Conservation (phyloP, 2,329 filamentous ascomycete species). For the Polytolypa hystricis region DNA sequence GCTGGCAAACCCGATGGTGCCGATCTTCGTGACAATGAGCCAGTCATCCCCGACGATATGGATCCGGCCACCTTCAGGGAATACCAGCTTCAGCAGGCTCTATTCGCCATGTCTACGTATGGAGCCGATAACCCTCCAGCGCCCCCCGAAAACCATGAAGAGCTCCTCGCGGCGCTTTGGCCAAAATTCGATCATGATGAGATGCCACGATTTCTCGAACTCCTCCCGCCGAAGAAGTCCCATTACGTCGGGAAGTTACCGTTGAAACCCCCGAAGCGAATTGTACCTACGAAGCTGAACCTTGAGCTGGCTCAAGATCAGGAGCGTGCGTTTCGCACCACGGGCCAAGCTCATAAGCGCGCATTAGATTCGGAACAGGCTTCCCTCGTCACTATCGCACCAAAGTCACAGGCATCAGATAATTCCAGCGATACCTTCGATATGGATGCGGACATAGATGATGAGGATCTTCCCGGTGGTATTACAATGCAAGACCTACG, state of each 20-base stretch:
- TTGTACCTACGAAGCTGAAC: constrained; percentile 77
- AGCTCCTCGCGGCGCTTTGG: constrained; percentile 68
- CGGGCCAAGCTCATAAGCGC: constrained; percentile 47
- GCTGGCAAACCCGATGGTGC: constrained; percentile 5
- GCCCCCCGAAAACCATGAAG: constrained; percentile 60
- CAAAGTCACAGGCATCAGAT: constrained; percentile 38
- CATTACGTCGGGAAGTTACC: constrained; percentile 70
- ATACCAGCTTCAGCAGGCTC: constrained; percentile 35
- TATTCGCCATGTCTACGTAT: constrained; percentile 36
- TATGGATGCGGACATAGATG: constrained; percentile 45
- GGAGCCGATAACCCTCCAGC: constrained; percentile 53
- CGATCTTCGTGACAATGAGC: constrained; percentile 16
- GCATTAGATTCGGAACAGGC: constrained; percentile 44
- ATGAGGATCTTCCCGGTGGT: constrained; percentile 55
- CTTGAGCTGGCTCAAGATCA: constrained; percentile 79
- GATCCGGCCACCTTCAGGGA: constrained; percentile 31
- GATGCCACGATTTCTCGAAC: constrained; percentile 66
- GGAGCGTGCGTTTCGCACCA: constrained; percentile 72
- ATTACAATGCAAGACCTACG: constrained; percentile 71
- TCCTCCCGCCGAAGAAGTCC: constrained; percentile 72
- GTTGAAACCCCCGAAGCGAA: constrained; percentile 63
- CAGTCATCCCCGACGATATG: constrained; percentile 27
- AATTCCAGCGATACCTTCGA: constrained; percentile 37
- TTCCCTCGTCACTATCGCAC: constrained; percentile 39
- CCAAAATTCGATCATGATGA: constrained; percentile 68